Conservation (phyloP, 140 eudicot genomes). For the Anethum foeniculum region DNA sequence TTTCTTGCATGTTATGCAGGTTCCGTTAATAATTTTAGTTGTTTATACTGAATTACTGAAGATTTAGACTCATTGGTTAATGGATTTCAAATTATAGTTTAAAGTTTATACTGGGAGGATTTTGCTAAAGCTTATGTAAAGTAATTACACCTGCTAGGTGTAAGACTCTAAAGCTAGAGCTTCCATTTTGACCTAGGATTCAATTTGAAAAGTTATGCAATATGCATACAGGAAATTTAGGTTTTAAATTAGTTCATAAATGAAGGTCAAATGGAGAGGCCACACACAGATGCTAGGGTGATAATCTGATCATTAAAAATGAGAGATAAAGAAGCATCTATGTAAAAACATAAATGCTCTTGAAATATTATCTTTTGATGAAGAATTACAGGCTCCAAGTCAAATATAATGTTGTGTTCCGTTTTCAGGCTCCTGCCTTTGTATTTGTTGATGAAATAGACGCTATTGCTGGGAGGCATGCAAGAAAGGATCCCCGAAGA, state of each 20-base stretch:
- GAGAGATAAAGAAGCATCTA: not conserved
- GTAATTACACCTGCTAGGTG: not conserved
- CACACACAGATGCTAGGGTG: not conserved
- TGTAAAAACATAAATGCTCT: not conserved
- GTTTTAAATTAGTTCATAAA: not conserved
- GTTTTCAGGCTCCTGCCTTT: slow-evolving; percentile 87
- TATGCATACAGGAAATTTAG: not conserved
- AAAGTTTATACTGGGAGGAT: not conserved
- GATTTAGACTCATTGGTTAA: not conserved
- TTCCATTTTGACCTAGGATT: not conserved
- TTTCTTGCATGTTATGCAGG: not conserved
- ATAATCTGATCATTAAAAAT: not conserved
- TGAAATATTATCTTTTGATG: not conserved
- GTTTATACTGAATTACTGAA: slow-evolving; percentile 8
- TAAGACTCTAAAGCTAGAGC: not conserved
- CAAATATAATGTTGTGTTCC: not conserved
- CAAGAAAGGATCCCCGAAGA: slow-evolving; percentile 78
- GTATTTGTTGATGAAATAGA: slow-evolving; percentile 90
- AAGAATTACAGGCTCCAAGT: not conserved
- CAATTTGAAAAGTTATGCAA: not conserved
- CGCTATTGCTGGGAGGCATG: slow-evolving; percentile 94
- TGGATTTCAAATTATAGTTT: not conserved
- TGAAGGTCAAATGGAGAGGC: not conserved
- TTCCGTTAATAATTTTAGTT: not conserved
- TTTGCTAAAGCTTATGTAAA: not conserved